These are phyloP conservation scores for Alternaria consortialis DNA, from an alignment of 2,329 filamentous ascomycete species.

Conservation along the genomic window DNA sequence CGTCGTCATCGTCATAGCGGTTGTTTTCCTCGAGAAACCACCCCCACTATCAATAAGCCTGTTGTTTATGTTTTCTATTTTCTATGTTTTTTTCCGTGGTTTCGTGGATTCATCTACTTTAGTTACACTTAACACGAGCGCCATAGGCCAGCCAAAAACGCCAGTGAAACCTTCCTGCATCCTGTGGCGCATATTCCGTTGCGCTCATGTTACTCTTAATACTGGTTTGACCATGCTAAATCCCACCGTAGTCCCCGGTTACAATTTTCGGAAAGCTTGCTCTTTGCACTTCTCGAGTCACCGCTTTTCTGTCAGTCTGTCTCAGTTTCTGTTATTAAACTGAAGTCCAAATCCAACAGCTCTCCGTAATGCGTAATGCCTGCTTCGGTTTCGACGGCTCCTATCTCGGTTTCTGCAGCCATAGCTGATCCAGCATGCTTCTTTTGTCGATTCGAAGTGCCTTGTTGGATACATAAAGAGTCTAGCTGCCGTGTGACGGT, in stretches of 20 bases:
- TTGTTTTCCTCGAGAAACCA: background rate
- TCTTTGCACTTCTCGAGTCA: background rate
- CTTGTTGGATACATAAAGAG: background rate
- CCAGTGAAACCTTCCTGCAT: background rate
- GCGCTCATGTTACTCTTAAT: background rate
- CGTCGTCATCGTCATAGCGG: background rate
- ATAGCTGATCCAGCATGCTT: slow-evolving; percentile 8
- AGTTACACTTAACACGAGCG: background rate
- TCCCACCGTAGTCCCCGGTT: background rate
- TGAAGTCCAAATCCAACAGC: slow-evolving; percentile 44
- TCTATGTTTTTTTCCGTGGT: slow-evolving; percentile 17
- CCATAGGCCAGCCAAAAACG: background rate
- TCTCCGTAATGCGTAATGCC: slow-evolving; percentile 49
- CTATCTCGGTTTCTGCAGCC: background rate
- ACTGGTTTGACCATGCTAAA: background rate
- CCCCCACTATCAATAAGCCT: background rate
- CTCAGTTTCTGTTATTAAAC: background rate
- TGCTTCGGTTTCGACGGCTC: slow-evolving; percentile 42
- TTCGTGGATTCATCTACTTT: slow-evolving; percentile 17
- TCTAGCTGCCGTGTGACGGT: slow-evolving; percentile 1
- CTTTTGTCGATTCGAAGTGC: slow-evolving; percentile 10
- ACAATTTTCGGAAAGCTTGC: background rate
- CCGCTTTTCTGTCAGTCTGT: background rate
- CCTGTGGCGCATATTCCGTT: background rate
- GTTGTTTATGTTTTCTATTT: background rate